Base-by-base conservation (phyloP, 192 early-diverging fungal genomes). In the Neocallimastix lanati region DNA sequence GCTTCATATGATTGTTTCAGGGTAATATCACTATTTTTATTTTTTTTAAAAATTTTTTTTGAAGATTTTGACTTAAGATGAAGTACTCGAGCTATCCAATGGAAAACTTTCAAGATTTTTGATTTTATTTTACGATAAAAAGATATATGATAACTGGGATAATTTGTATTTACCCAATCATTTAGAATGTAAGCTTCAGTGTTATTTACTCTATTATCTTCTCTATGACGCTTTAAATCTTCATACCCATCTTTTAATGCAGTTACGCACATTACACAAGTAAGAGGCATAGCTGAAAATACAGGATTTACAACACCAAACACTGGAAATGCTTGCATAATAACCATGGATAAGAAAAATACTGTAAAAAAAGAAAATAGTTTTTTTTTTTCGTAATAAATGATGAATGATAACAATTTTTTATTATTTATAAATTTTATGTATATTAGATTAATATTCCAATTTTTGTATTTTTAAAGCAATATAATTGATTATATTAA, bases 311-410 rank as follows among this genome's bases (percentile, higher is more conserved):
- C n/a, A n/a, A n/a, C n/a, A n/a, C n/a, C n/a, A n/a, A n/a, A n/a
- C n/a, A n/a, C n/a, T n/a, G n/a, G n/a, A n/a, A n/a, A n/a, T n/a
- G n/a, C n/a, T n/a, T n/a, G n/a, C n/a, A n/a, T n/a, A 33, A 96
- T 88, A 7, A 96, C 93, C 29, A 98, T 80, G 29, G 78, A 78
- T 35, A 96, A 83, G 83, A 99, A 99, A 84, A 96, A 99, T 35
- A 98, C 88, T n/a, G n/a, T n/a, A n/a, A n/a, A n/a, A n/a, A n/a
- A n/a, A n/a, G n/a, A n/a, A n/a, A n/a, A n/a, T n/a, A n/a, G n/a
- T n/a, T n/a, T n/a, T n/a, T n/a, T n/a, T n/a, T n/a, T n/a, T n/a
- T n/a, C n/a, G n/a, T n/a, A n/a, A n/a, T n/a, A n/a, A n/a, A n/a
- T n/a, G n/a, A n/a, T n/a, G n/a, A n/a, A n/a, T n/a, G n/a, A n/a